These are phyloP conservation scores for Coleophoma crateriformis DNA, from an alignment of 2,329 filamentous ascomycete species.

Conservation along the genomic window DNA sequence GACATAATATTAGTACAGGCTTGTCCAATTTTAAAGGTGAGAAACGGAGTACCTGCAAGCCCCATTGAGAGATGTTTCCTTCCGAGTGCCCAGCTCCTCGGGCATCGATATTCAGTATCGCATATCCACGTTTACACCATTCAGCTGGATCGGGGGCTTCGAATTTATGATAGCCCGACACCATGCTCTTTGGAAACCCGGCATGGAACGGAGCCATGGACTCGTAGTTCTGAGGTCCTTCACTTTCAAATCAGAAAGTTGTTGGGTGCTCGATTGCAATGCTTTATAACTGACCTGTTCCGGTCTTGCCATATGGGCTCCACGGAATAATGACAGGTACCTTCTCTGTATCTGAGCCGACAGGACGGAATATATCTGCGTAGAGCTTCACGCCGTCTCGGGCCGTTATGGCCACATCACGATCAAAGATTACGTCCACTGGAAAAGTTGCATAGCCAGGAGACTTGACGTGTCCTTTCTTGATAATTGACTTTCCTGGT, in stretches of 20 bases:
- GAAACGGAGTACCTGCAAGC: background rate
- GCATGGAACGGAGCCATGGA: background rate
- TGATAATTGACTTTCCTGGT: background rate
- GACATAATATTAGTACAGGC: background rate
- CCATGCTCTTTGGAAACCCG: conserved; percentile 4
- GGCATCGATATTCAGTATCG: conserved; percentile 16
- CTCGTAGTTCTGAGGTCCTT: background rate
- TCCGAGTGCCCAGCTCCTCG: conserved; percentile 15
- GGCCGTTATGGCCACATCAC: conserved; percentile 11
- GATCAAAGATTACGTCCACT: conserved; percentile 3
- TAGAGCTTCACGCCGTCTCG: conserved; percentile 14
- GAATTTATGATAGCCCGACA: conserved; percentile 6
- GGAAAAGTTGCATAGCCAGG: background rate
- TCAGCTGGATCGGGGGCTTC: conserved; percentile 18
- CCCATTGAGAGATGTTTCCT: conserved; percentile 4
- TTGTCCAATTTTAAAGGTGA: background rate
- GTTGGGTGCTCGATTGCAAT: background rate
- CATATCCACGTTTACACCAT: conserved; percentile 16
- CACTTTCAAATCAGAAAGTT: background rate
- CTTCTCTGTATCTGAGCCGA: background rate
- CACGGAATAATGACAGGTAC: conserved; percentile 10
- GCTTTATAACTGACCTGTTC: background rate
- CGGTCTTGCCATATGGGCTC: conserved; percentile 1
- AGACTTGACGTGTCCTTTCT: background rate
- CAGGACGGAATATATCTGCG: conserved; percentile 15